Conservation (phyloP, 768 basidiomycete species). For the Trametes cingulata region DNA sequence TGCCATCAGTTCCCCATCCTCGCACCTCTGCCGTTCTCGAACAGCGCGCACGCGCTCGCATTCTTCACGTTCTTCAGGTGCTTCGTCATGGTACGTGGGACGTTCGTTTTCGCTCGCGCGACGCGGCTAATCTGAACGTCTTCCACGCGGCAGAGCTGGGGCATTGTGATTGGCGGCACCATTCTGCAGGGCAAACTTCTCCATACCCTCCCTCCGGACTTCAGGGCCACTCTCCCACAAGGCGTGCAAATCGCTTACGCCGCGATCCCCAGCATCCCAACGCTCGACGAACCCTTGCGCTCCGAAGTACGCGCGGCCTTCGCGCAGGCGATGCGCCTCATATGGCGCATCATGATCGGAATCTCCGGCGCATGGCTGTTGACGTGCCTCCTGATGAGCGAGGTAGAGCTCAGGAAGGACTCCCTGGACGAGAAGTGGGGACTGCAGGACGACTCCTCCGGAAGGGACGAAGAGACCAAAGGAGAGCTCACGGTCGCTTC, state of each 20-base stretch:
- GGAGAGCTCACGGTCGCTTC: too few species aligned
- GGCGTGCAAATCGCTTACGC: conserved; percentile 31
- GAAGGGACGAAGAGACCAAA: too few species aligned
- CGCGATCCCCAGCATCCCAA: conserved; percentile 43
- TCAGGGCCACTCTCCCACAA: conserved; percentile 24
- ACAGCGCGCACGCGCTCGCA: conserved; percentile 35
- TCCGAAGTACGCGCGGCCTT: conserved; percentile 44
- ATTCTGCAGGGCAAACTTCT: conserved; percentile 39
- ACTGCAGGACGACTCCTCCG: too few species aligned
- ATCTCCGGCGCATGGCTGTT: conserved; percentile 41
- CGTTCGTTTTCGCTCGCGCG: neutral
- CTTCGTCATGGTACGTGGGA: neutral
- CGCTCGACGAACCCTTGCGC: conserved; percentile 35
- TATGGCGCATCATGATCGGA: conserved; percentile 48
- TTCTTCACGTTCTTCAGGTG: conserved; percentile 27
- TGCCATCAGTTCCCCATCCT: conserved; percentile 34
- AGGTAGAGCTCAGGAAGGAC: neutral
- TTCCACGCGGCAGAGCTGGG: conserved; percentile 36
- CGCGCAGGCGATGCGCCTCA: conserved; percentile 35
- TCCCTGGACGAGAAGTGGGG: too few species aligned
- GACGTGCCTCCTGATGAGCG: conserved; percentile 34
- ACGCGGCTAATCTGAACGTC: too few species aligned
- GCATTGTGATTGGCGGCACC: conserved; percentile 37
- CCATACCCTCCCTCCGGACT: conserved; percentile 30
- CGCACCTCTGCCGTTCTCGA: conserved; percentile 26